phyloP scores from a whole-genome alignment of 495 filamentous ascomycete species.

The Hyphodiscus hymeniophilus region DNA sequence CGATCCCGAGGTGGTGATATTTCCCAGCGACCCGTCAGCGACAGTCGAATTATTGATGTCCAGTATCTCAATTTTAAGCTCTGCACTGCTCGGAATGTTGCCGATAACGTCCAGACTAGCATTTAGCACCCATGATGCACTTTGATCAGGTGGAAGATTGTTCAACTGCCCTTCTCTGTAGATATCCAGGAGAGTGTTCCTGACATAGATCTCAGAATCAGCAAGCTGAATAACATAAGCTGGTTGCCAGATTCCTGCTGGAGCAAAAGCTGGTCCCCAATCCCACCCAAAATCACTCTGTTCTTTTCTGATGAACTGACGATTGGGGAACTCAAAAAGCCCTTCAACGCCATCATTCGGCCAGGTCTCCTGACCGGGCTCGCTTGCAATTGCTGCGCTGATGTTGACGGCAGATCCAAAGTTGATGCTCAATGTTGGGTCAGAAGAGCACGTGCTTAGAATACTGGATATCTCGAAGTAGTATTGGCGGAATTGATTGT shows the following conservation, averaged over 20 bases:
- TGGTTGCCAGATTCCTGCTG: slow-evolving; percentile 67
- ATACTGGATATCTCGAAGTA: slow-evolving; percentile 54
- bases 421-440: slow-evolving; percentile 38
- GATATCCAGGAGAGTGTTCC: slow-evolving; percentile 41
- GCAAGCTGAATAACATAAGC: slow-evolving; percentile 48
- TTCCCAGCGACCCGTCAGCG: slow-evolving; percentile 30
- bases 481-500: slow-evolving; percentile 69
- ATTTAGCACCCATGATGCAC: slow-evolving; percentile 58
- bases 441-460: slow-evolving; percentile 34
- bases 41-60: slow-evolving; percentile 42
- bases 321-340: slow-evolving; percentile 43
- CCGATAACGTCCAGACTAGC: slow-evolving; percentile 59
- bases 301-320: slow-evolving; percentile 53
- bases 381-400: slow-evolving; percentile 46
- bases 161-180: slow-evolving; percentile 39
- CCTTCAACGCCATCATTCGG: slow-evolving; percentile 36
- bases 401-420: slow-evolving; percentile 47
- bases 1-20: slow-evolving; percentile 37
- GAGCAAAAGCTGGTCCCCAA: slow-evolving; percentile 67
- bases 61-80: slow-evolving; percentile 44
- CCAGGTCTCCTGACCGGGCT: slow-evolving; percentile 47
- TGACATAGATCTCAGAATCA: slow-evolving; percentile 45
- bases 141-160: slow-evolving; percentile 27
- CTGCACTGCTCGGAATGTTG: slow-evolving; percentile 36
- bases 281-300: slow-evolving; percentile 83